Conservation (phyloP, 495 filamentous ascomycete species). For the Aspergillus asperescens region DNA sequence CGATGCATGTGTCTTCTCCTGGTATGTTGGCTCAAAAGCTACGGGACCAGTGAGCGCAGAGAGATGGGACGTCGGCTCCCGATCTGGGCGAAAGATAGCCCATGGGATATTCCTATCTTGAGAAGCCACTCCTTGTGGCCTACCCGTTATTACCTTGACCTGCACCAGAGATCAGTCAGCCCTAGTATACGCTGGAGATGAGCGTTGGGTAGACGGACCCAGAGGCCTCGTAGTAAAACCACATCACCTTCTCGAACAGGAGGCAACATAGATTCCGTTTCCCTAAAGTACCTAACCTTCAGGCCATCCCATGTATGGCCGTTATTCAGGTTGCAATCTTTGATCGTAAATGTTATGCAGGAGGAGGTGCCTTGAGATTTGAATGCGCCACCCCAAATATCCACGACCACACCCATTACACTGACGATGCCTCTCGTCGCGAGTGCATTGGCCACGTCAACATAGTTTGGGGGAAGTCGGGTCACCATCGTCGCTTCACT, state of each 20-base stretch:
- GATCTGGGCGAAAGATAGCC: constrained; percentile 35
- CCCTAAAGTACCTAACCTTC: constrained; percentile 48
- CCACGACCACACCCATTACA: constrained; percentile 48
- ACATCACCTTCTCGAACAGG: constrained; percentile 41
- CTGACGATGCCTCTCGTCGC: constrained; percentile 25
- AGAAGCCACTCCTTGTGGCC: constrained; percentile 25
- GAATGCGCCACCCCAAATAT: constrained; percentile 28
- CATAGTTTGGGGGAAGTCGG: constrained; percentile 17
- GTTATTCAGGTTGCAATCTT: constrained; percentile 35
- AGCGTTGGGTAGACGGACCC: constrained; percentile 25
- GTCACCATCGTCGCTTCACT: background rate
- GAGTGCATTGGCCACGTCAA: constrained; percentile 36
- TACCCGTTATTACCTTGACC: constrained; percentile 22
- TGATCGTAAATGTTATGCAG: constrained; percentile 47
- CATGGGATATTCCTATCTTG: constrained; percentile 29
- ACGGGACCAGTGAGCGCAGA: constrained; percentile 30
- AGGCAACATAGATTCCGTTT: constrained; percentile 34
- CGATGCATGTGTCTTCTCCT: constrained; percentile 27
- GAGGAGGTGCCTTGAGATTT: constrained; percentile 29
- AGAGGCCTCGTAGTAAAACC: constrained; percentile 39
- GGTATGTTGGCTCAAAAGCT: constrained; percentile 23
- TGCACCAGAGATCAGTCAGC: constrained; percentile 14
- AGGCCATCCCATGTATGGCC: constrained; percentile 36
- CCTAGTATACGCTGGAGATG: background rate
- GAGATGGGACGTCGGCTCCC: constrained; percentile 19